Evolutionary conservation across 306 rosid species (phyloP).

Genomic region (Begonia masoniana): DNA sequence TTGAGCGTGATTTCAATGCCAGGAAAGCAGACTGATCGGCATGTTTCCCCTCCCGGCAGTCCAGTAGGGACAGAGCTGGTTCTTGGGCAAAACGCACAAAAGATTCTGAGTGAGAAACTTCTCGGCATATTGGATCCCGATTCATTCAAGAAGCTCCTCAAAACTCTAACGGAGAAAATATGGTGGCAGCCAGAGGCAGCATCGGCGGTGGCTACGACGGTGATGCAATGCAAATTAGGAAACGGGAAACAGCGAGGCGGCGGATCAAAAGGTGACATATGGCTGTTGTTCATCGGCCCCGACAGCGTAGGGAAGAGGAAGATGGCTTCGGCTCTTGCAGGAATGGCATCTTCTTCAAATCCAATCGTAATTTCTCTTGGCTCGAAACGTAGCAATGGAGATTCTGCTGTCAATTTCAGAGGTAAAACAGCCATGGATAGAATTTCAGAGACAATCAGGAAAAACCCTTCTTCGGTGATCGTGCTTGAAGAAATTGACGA

Average conservation of each 20-base stretch:
- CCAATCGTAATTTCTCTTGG: conserved; percentile 55
- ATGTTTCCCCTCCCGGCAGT: conserved; percentile 11
- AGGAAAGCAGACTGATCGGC: no score
- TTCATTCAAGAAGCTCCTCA: conserved; percentile 73
- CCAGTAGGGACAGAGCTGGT: conserved; percentile 63
- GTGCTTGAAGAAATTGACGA: conserved; percentile 79
- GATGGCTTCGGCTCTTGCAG: conserved; percentile 83
- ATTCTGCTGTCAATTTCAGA: conserved; percentile 43
- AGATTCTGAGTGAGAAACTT: conserved; percentile 7
- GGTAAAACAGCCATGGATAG: conserved; percentile 86
- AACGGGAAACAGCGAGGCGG: conserved; percentile 46
- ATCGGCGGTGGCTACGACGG: conserved; percentile 61
- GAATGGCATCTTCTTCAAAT: conserved; percentile 51
- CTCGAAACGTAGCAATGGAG: conserved; percentile 38
- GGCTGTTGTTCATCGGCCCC: conserved; percentile 80
- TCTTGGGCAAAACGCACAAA: conserved; percentile 39
- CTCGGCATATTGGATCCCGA: conserved; percentile 42
- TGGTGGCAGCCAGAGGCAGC: conserved; percentile 99
- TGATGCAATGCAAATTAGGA: conserved; percentile 67
- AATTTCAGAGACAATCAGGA: conserved; percentile 64
- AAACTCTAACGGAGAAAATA: conserved; percentile 63
- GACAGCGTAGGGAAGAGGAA: conserved; percentile 89
- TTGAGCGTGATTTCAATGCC: conserved; percentile 28
- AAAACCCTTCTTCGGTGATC: conserved; percentile 71
- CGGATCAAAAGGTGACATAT: conserved; percentile 56